Percentiles rank a stretch among this genome's conserved stretches.
phyloP scores from a whole-genome alignment of 257 asterid genomes.

The Catharanthus roseus region DNA sequence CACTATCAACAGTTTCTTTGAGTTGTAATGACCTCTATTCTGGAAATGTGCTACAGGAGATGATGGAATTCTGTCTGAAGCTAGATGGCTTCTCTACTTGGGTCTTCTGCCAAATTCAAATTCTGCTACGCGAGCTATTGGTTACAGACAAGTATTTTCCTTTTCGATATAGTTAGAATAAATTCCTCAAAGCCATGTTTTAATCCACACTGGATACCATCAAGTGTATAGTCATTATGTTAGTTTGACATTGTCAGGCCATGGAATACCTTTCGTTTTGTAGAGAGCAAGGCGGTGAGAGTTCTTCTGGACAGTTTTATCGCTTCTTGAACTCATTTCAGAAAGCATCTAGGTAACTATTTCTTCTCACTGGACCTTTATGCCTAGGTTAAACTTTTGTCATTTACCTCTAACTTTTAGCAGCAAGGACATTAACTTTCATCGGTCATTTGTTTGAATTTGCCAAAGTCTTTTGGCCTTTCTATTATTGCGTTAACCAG shows the following conservation, averaged over 20 bases:
- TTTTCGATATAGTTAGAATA: slow-evolving; percentile 6
- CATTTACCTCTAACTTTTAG: neutral
- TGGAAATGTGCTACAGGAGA: slow-evolving; percentile 29
- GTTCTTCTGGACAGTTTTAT: slow-evolving; percentile 58
- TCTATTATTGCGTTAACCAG: neutral
- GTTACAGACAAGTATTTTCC: slow-evolving; percentile 79
- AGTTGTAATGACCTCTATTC: neutral
- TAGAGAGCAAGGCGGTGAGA: slow-evolving; percentile 64
- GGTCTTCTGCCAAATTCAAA: slow-evolving; percentile 82
- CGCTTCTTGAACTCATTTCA: slow-evolving; percentile 69
- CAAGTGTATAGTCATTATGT: neutral
- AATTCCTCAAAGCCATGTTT: neutral
- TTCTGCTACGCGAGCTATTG: slow-evolving; percentile 95
- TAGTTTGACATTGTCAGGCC: slow-evolving; percentile 42
- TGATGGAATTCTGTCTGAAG: slow-evolving; percentile 79
- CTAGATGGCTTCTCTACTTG: slow-evolving; percentile 82
- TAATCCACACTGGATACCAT: neutral
- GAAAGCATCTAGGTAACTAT: slow-evolving; percentile 64
- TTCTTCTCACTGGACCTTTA: slow-evolving; percentile 3
- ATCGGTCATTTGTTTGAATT: neutral
- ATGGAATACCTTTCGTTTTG: slow-evolving; percentile 75
- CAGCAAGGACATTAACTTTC: neutral
- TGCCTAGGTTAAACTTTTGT: neutral
- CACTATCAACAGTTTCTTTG: neutral
- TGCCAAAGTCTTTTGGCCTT: neutral